Base-by-base conservation (phyloP, 1,139 yeast species). In the Hemisphaericaspora xylofermentans region DNA sequence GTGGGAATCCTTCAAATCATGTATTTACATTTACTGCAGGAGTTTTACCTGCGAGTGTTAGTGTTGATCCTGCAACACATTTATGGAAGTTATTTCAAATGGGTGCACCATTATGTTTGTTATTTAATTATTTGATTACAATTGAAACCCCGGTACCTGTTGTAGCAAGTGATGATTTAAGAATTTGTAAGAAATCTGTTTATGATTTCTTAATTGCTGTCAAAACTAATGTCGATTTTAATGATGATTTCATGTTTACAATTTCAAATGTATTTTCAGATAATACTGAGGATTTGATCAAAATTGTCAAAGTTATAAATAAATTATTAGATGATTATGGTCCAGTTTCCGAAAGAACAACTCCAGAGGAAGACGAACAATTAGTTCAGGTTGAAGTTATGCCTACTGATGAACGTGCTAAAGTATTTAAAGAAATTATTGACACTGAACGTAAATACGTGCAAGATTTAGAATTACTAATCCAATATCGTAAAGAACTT, bases 381-480 rank as follows among this genome's bases (percentile, higher is more conserved):
- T 25, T 32, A n/a, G 25, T 43, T 3, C 40, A 34, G 38, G 24
- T 46, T 14, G 72, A 60, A 26, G 56, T 71, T 10, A 44, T 58
- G 25, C 64, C 71, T 3, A 62, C 70, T 26, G 84, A 78, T 51
- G 74, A 80, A 40, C 72, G 88, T 38, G 82, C 88, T 15, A 88
- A 86, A 56, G 93, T 91, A 38, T 82, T 91, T 40, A 80, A 78
- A 51, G 99, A 93, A 63, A 70, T 93, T 35, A 75, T 94, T 27
- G 87, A 84, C 53, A 88, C 96, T 2, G 99, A 93, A 63, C 74
- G 98, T 50, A 89, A 88, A 61, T 93, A 84, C 60, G 96, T 93
- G 16, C 88, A 85, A 59, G 98, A 93, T 60, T 68, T 93, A 51
- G 97, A 91, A 60, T 74, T 80, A 12, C 64, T 93, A 53, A 72